Percentiles rank a stretch among this genome's conserved stretches.
phyloP scores from a whole-genome alignment of 2,329 filamentous ascomycete genomes.

The Hypoxylon sp. region DNA sequence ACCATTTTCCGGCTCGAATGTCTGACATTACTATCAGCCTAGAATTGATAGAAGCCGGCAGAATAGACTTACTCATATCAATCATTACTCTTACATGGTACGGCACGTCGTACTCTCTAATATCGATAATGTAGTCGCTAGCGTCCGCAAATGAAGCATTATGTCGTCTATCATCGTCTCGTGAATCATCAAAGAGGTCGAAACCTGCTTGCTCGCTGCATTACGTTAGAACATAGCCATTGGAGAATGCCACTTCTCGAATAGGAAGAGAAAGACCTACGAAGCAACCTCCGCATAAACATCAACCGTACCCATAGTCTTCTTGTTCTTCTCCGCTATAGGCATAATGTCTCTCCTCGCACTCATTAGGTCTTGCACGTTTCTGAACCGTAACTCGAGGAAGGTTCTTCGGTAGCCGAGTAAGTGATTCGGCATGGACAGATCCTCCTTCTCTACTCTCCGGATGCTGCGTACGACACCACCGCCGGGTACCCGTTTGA shows the following conservation, averaged over 20 bases:
- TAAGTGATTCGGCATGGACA: constrained; percentile 95
- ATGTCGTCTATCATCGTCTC: constrained; percentile 82
- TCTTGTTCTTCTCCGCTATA: constrained; percentile 95
- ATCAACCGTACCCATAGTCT: constrained; percentile 96
- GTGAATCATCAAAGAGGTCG: constrained; percentile 92
- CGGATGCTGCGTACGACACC: constrained; percentile 84
- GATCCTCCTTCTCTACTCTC: constrained; percentile 89
- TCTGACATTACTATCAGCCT: constrained; percentile 64
- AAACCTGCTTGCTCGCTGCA: constrained; percentile 62
- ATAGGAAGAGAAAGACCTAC: constrained; percentile 62
- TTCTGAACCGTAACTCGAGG: constrained; percentile 86
- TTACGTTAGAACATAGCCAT: constrained; percentile 32
- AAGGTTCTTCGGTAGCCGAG: constrained; percentile 91
- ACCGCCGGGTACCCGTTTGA: constrained; percentile 80
- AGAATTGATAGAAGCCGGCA: neutral
- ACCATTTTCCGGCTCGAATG: constrained; percentile 97
- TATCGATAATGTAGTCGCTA: constrained; percentile 97
- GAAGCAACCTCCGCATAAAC: constrained; percentile 96
- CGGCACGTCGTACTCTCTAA: constrained; percentile 98
- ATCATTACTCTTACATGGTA: constrained; percentile 99
- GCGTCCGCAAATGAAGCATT: constrained; percentile 84
- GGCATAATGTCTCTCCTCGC: constrained; percentile 87
- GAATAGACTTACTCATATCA: constrained; percentile 74
- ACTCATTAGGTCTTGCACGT: constrained; percentile 87
- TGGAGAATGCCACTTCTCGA: neutral